These are phyloP conservation scores for Cordyceps pruinosa DNA, from an alignment of 2,329 filamentous ascomycete species.

Conservation along the genomic window DNA sequence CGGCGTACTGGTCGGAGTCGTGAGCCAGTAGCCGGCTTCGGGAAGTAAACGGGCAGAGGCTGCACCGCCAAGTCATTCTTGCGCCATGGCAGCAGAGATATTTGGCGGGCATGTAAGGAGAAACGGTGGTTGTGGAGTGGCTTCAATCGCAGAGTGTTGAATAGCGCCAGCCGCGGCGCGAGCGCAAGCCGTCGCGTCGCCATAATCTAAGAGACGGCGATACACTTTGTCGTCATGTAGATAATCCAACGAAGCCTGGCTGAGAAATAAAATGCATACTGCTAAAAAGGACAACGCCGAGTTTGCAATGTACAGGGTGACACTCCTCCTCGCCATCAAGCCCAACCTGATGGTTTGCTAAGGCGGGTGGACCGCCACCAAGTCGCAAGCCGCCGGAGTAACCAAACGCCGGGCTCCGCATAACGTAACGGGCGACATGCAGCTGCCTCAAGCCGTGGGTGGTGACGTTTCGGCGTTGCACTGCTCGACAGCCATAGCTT, in stretches of 20 bases:
- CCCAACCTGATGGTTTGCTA: background rate
- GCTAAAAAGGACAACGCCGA: slow-evolving; percentile 1
- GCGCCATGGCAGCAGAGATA: slow-evolving; percentile 30
- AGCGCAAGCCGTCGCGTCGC: slow-evolving; percentile 6
- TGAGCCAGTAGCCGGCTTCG: slow-evolving; percentile 14
- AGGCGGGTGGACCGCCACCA: background rate
- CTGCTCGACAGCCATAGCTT: slow-evolving; percentile 23
- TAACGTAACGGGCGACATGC: slow-evolving; percentile 2
- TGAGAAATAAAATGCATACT: slow-evolving; percentile 5
- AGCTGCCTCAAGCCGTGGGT: background rate
- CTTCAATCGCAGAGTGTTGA: slow-evolving; percentile 17
- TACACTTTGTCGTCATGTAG: background rate
- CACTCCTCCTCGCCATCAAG: background rate
- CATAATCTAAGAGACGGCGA: background rate
- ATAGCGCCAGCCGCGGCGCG: slow-evolving; percentile 5
- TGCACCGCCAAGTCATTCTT: slow-evolving; percentile 15
- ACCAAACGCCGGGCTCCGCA: slow-evolving; percentile 12
- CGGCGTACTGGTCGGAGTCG: slow-evolving; percentile 18
- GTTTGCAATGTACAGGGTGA: background rate
- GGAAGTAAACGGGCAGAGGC: slow-evolving; percentile 29
- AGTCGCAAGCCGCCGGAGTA: slow-evolving; percentile 8
- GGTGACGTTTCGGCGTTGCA: slow-evolving; percentile 22
- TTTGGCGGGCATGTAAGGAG: slow-evolving; percentile 19
- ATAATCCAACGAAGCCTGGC: background rate
- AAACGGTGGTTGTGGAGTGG: slow-evolving; percentile 18